Conservation (phyloP, 2,329 filamentous ascomycete species). For the Ceratocystiopsis sp. region DNA sequence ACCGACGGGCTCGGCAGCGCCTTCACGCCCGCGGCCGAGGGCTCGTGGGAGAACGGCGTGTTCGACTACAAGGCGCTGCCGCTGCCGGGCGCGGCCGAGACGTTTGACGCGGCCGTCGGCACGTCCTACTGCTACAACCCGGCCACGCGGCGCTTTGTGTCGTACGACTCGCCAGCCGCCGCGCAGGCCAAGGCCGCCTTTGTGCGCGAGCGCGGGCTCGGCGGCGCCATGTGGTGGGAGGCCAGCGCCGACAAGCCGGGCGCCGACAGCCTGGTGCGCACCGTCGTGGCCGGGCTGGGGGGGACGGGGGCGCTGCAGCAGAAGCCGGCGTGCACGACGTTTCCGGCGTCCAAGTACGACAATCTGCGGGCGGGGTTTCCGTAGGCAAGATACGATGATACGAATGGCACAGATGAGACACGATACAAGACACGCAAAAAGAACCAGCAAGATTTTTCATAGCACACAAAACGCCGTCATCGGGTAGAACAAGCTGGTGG, state of each 20-base stretch:
- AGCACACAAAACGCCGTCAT: no score
- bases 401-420: no score
- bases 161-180: conserved; percentile 58
- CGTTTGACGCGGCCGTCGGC: conserved; percentile 42
- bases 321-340: conserved; percentile 41
- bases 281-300: conserved; percentile 42
- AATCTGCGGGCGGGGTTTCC: conserved; percentile 44
- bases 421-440: no score
- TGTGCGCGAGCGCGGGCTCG: conserved; percentile 48
- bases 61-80: conserved; percentile 84
- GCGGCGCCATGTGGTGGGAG: conserved; percentile 98
- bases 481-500: no score
- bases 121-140: conserved; percentile 68
- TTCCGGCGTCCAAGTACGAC: conserved; percentile 52
- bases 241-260: conserved; percentile 58
- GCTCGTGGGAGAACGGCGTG: conserved; percentile 70
- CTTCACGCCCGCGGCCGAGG: conserved; percentile 58
- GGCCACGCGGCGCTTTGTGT: conserved; percentile 47
- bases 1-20: conserved; percentile 57
- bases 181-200: conserved; percentile 54
- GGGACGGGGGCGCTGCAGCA: conserved; percentile 31
- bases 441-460: no score
- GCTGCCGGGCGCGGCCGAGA: conserved; percentile 44
- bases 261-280: conserved; percentile 49
- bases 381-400: no score